Conservation (phyloP, 1,284 basidiomycete genomes). For the Boletus sp. region DNA sequence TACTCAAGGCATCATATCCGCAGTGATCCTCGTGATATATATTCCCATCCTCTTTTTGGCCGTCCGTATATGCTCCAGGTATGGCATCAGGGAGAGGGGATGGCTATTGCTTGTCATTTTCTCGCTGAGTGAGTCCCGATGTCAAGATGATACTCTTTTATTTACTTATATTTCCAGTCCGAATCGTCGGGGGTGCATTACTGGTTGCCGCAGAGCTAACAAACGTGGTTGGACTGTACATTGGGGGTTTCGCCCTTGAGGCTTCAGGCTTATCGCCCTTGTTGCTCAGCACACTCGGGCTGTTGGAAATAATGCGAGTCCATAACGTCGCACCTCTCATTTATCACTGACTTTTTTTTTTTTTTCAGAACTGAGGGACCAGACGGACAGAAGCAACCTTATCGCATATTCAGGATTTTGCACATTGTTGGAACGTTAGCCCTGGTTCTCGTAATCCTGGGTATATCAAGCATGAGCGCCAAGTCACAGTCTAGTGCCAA, state of each 20-base stretch:
- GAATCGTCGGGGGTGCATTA: constrained; percentile 54
- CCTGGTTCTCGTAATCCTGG: constrained; percentile 50
- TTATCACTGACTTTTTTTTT: background rate
- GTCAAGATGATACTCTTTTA: constrained; percentile 1
- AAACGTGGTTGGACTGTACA: constrained; percentile 41
- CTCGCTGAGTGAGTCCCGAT: constrained; percentile 38
- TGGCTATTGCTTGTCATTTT: constrained; percentile 61
- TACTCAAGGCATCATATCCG: constrained; percentile 50
- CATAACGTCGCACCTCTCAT: background rate
- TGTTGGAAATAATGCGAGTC: constrained; percentile 58
- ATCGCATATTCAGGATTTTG: constrained; percentile 39
- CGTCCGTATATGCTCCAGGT: constrained; percentile 42
- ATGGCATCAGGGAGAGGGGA: constrained; percentile 54
- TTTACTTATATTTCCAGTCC: constrained; percentile 37
- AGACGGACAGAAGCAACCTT: constrained; percentile 13
- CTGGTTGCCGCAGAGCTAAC: constrained; percentile 49
- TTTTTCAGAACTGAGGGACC: constrained; percentile 25
- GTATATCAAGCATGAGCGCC: constrained; percentile 31
- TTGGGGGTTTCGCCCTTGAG: constrained; percentile 53
- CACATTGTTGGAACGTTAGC: constrained; percentile 41
- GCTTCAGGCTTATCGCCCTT: constrained; percentile 51
- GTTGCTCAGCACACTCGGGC: constrained; percentile 53
- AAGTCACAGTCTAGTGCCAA: constrained; percentile 14
- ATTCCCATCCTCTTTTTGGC: constrained; percentile 47
- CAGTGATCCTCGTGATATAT: constrained; percentile 53